Percentiles rank a stretch among this genome's conserved stretches.
Evolutionary conservation across 768 basidiomycete species (phyloP).

Genomic region (Pholiota conissans): DNA sequence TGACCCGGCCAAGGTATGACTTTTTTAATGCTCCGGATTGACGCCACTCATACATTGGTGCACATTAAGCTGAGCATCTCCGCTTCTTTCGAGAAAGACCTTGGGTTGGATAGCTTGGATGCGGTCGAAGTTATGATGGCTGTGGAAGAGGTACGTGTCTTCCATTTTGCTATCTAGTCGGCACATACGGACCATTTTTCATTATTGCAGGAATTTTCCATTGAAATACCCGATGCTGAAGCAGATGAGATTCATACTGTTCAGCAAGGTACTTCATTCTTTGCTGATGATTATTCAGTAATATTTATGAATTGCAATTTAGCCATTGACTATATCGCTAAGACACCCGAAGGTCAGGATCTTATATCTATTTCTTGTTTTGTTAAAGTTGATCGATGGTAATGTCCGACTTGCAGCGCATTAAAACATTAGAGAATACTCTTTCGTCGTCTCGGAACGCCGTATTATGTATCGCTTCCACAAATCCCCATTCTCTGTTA

Average conservation of each 20-base stretch:
- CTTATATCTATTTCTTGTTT: slow-evolving; percentile 9
- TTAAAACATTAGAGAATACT: slow-evolving; percentile 34
- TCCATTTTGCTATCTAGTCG: not conserved
- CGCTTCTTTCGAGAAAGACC: slow-evolving; percentile 75
- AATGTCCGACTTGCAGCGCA: slow-evolving; percentile 41
- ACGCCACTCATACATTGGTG: not conserved
- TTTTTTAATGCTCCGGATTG: not conserved
- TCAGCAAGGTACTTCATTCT: slow-evolving; percentile 67
- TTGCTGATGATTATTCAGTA: slow-evolving; percentile 7
- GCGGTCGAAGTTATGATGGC: slow-evolving; percentile 99
- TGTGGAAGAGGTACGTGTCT: slow-evolving; percentile 76
- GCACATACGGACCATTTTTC: slow-evolving; percentile 3
- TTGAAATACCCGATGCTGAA: slow-evolving; percentile 97
- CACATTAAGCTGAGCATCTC: slow-evolving; percentile 57
- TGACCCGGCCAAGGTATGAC: slow-evolving; percentile 63
- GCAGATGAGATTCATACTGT: slow-evolving; percentile 94
- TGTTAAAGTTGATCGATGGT: slow-evolving; percentile 17
- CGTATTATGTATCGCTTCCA: slow-evolving; percentile 38
- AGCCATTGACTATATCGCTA: slow-evolving; percentile 95
- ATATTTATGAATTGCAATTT: slow-evolving; percentile 20
- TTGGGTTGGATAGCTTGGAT: slow-evolving; percentile 94
- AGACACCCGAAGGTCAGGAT: slow-evolving; percentile 80
- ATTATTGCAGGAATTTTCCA: slow-evolving; percentile 78
- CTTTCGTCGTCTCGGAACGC: slow-evolving; percentile 28
- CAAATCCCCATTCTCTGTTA: slow-evolving; percentile 32